These are phyloP conservation scores for Debaryomycetaceae sp. DNA, from an alignment of 1,139 yeast genomes.

Conservation along the genomic window DNA sequence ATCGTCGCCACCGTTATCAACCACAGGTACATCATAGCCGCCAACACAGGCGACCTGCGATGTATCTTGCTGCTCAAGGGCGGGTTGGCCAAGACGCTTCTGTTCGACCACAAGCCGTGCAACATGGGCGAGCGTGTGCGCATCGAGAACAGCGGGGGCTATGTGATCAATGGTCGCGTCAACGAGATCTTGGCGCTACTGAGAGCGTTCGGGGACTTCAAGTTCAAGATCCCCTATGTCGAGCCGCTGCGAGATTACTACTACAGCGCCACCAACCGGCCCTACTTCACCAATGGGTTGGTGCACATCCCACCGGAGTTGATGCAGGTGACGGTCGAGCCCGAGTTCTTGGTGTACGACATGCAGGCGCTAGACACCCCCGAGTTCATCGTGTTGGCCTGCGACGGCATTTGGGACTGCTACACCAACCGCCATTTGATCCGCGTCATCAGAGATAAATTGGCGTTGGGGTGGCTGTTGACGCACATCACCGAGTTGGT, in stretches of 20 bases:
- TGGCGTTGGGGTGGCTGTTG: constrained; percentile 53
- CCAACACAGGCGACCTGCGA: constrained; percentile 75
- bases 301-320: constrained; percentile 38
- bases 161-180: constrained; percentile 62
- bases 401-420: constrained; percentile 83
- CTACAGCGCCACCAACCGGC: constrained; percentile 19
- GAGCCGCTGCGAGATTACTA: constrained; percentile 29
- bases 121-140: constrained; percentile 72
- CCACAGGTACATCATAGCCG: constrained; percentile 47
- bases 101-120: constrained; percentile 75
- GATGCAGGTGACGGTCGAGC: constrained; percentile 62
- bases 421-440: constrained; percentile 56
- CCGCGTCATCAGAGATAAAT: constrained; percentile 50
- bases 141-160: constrained; percentile 71
- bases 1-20: constrained; percentile 52
- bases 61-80: constrained; percentile 50
- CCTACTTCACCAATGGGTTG: constrained; percentile 17
- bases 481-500: constrained; percentile 56
- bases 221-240: constrained; percentile 50
- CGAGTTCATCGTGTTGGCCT: constrained; percentile 64
- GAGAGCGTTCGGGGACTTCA: constrained; percentile 75
- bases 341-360: constrained; percentile 59
- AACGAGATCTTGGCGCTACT: constrained; percentile 71
- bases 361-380: constrained; percentile 34
- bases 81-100: constrained; percentile 55